Percentiles rank a stretch among this genome's conserved stretches.
Conservation (phyloP, 2,329 filamentous ascomycete genomes). For the Microdochium trichocladiopsis region DNA sequence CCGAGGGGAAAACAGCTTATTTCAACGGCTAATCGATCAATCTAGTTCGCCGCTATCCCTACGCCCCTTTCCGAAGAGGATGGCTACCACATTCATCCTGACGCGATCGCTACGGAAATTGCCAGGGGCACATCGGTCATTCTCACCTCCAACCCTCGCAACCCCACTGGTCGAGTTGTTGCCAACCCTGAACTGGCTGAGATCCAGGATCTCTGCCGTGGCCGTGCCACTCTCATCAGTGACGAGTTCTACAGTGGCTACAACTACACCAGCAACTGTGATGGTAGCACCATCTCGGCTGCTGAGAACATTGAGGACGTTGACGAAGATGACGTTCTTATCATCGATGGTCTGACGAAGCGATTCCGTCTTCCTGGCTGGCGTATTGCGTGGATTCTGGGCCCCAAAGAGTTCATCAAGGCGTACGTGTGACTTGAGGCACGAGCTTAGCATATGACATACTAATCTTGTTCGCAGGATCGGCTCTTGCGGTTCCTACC, state of each 20-base stretch:
- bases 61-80: conserved; percentile 80
- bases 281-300: conserved; percentile 81
- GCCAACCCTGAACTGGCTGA: conserved; percentile 77
- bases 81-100: conserved; percentile 86
- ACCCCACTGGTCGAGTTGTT: conserved; percentile 86
- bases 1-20: conserved; percentile 1
- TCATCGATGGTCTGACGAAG: conserved; percentile 95
- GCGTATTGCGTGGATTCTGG: conserved; percentile 94
- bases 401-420: conserved; percentile 92
- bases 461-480: conserved; percentile 39
- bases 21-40: conserved; percentile 2
- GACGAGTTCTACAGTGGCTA: conserved; percentile 97
- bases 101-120: conserved; percentile 90
- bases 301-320: conserved; percentile 89
- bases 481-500: conserved; percentile 85
- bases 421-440: conserved; percentile 40
- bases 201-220: conserved; percentile 89
- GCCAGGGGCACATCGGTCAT: conserved; percentile 81
- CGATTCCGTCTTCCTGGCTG: conserved; percentile 93
- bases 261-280: conserved; percentile 90
- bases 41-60: conserved; percentile 74
- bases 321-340: conserved; percentile 81
- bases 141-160: conserved; percentile 89
- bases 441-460: background rate
- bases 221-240: conserved; percentile 84